Percentiles rank a stretch among this genome's conserved stretches.
These are phyloP conservation scores for Micractinium sp. DNA, from an alignment of 139 green algal genomes.

Conservation along the genomic window DNA sequence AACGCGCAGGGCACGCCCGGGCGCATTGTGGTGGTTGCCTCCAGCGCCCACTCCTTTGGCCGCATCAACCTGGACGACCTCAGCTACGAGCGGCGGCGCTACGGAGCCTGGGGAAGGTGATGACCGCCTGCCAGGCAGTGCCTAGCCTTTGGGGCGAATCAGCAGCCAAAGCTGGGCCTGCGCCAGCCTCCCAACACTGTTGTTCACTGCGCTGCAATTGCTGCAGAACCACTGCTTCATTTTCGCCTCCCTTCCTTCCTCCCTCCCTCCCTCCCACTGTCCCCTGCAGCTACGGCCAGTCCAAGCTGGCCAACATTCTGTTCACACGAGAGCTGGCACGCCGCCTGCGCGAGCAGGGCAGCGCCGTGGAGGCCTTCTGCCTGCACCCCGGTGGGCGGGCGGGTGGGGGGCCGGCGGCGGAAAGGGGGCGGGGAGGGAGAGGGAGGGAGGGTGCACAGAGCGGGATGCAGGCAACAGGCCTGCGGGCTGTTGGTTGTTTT, in stretches of 20 bases:
- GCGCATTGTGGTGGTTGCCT: slow-evolving; percentile 83
- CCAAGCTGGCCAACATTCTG: slow-evolving; percentile 91
- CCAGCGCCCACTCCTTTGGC: slow-evolving; percentile 72
- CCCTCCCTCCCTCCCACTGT: background rate
- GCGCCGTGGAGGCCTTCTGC: slow-evolving; percentile 66
- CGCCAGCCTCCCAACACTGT: too few species aligned
- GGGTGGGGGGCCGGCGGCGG: background rate
- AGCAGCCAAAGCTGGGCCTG: background rate
- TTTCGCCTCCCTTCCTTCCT: background rate
- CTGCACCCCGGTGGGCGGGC: slow-evolving; percentile 73
- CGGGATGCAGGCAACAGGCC: background rate
- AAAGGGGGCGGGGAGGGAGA: background rate
- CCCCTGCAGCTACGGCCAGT: slow-evolving; percentile 65
- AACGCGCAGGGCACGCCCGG: background rate
- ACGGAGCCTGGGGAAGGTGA: slow-evolving; percentile 29
- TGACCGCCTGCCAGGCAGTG: background rate
- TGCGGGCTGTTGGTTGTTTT: background rate
- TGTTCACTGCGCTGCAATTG: too few species aligned
- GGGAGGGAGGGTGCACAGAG: background rate
- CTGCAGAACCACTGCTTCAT: too few species aligned
- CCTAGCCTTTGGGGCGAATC: too few species aligned
- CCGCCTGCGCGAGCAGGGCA: slow-evolving; percentile 43
- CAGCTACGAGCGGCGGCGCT: slow-evolving; percentile 47
- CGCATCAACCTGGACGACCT: slow-evolving; percentile 81
- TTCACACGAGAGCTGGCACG: slow-evolving; percentile 83